Conservation (phyloP, 75 land plant species). For the Sequoia sempervirens region DNA sequence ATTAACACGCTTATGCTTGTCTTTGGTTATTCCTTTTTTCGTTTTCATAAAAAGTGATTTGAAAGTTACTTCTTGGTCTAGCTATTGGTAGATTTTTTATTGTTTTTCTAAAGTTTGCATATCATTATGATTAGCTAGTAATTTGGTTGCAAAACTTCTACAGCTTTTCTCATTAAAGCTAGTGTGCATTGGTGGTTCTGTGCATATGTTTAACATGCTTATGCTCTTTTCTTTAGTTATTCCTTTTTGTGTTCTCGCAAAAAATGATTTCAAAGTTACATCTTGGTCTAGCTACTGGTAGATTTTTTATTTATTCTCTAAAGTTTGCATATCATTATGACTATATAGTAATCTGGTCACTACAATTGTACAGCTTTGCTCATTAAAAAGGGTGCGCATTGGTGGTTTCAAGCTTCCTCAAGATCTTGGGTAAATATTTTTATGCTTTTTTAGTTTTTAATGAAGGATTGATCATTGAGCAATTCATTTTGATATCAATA, state of each 20-base stretch:
- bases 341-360: neutral
- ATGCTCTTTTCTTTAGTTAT: neutral
- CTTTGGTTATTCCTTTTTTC: too few relatives aligned
- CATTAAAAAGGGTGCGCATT: constrained; percentile 79
- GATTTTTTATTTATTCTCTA: neutral
- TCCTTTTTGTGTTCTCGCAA: neutral
- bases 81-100: too few relatives aligned
- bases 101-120: too few relatives aligned
- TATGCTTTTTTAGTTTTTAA: neutral
- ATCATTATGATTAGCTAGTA: too few relatives aligned
- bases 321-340: neutral
- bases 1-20: too few relatives aligned
- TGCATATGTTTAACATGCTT: neutral
- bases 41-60: too few relatives aligned
- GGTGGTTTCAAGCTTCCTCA: constrained; percentile 87
- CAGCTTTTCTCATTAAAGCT: constrained; percentile 84
- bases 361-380: constrained; percentile 52
- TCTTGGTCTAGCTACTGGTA: neutral
- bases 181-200: constrained; percentile 67
- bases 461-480: neutral
- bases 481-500: neutral
- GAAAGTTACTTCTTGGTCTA: too few relatives aligned
- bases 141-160: neutral
- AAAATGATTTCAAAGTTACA: neutral
- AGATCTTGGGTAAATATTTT: constrained; percentile 65